Conservation (phyloP, 306 rosid species). For the Parietaria judaica region DNA sequence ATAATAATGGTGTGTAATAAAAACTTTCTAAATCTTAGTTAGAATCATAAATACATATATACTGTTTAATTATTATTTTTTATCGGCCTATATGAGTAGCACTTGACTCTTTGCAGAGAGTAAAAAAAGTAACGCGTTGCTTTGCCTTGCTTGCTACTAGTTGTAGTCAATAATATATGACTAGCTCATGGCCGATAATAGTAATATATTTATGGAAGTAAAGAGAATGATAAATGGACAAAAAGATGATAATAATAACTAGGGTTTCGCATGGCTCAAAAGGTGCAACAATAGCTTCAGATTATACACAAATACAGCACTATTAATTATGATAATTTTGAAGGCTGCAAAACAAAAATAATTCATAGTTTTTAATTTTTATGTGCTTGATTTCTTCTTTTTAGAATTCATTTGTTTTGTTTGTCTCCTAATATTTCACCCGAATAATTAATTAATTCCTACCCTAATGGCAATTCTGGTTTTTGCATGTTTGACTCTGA, state of each 20-base stretch:
- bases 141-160: not conserved
- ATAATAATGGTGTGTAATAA: not conserved
- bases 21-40: too few relatives aligned
- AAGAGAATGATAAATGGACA: not conserved
- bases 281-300: conserved; percentile 1
- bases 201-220: not conserved
- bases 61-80: too few relatives aligned
- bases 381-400: not conserved
- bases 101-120: too few relatives aligned
- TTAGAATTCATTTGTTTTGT: not conserved
- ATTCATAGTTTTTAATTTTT: conserved; percentile 1
- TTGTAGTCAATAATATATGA: not conserved
- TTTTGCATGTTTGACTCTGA: too few relatives aligned
- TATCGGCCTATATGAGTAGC: too few relatives aligned
- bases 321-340: not conserved
- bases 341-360: conserved; percentile 4
- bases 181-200: not conserved
- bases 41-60: too few relatives aligned
- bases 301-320: not conserved
- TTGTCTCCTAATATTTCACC: too few relatives aligned
- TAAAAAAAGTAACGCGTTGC: not conserved
- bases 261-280: conserved; percentile 10
- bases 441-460: too few relatives aligned
- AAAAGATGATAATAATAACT: not conserved
- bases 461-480: too few relatives aligned